Percentiles rank a stretch among this genome's conserved stretches.
These are phyloP conservation scores for Globisporangium carolinianum DNA, from an alignment of 352 stramenopile species.

Conservation along the genomic window DNA sequence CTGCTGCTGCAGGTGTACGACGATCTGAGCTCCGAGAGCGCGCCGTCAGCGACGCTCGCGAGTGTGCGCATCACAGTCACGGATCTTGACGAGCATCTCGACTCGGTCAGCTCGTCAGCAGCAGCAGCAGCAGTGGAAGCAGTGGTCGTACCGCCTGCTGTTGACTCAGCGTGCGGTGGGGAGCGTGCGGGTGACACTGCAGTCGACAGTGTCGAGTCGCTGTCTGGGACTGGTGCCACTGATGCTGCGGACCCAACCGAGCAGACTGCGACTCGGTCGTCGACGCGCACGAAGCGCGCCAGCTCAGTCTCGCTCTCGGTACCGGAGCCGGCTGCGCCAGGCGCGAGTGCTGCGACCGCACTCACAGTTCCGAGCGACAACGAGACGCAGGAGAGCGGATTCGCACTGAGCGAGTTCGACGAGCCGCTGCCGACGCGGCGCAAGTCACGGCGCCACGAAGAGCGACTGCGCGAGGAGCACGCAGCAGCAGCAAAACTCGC, in stretches of 20 bases:
- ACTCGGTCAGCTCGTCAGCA: background rate
- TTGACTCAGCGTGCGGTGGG: background rate
- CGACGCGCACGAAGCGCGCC: slow-evolving; percentile 7
- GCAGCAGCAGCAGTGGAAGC: background rate
- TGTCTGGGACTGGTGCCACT: too few species aligned
- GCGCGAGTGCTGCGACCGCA: background rate
- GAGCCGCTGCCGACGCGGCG: slow-evolving; percentile 25
- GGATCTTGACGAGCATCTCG: background rate
- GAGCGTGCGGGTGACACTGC: background rate
- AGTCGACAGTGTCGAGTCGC: background rate
- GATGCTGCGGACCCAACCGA: background rate
- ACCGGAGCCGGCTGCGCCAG: background rate
- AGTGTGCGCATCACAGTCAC: slow-evolving; percentile 21
- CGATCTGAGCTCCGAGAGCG: slow-evolving; percentile 30
- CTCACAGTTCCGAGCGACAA: slow-evolving; percentile 23
- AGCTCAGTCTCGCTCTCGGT: background rate
- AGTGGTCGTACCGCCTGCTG: background rate
- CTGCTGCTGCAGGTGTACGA: slow-evolving; percentile 60
- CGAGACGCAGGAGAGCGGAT: slow-evolving; percentile 33
- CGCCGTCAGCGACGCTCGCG: slow-evolving; percentile 13
- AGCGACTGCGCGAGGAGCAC: slow-evolving; percentile 62
- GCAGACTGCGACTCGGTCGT: background rate
- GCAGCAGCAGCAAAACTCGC: slow-evolving; percentile 52
- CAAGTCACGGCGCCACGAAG: slow-evolving; percentile 61
- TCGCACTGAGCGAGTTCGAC: slow-evolving; percentile 18